These are phyloP conservation scores for Diplodia seriata DNA, from an alignment of 2,329 filamentous ascomycete species.

Conservation along the genomic window DNA sequence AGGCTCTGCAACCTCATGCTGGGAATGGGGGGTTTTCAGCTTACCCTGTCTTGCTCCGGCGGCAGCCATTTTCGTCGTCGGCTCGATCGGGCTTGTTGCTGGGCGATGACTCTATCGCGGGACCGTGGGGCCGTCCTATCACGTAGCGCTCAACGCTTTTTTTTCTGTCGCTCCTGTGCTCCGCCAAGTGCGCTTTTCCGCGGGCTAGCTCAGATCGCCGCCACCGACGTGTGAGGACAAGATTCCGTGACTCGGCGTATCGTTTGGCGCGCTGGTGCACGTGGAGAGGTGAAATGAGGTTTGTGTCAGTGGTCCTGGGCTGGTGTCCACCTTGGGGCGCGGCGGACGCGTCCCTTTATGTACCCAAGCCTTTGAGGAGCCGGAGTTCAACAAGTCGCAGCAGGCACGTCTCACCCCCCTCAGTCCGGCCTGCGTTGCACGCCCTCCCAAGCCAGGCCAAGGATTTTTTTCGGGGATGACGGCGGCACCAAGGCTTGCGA, in stretches of 20 bases:
- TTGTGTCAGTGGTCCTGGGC: not conserved
- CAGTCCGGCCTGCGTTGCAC: constrained; percentile 9
- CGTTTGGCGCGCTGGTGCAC: constrained; percentile 9
- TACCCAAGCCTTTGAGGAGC: constrained; percentile 11
- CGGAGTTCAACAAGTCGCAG: constrained; percentile 30
- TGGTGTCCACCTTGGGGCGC: not conserved
- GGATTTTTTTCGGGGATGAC: constrained; percentile 27
- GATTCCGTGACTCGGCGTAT: constrained; percentile 16
- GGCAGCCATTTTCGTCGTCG: constrained; percentile 8
- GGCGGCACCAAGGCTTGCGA: not conserved
- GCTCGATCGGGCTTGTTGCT: not conserved
- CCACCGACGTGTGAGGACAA: constrained; percentile 2
- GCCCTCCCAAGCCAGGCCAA: constrained; percentile 22
- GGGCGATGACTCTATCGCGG: constrained; percentile 29
- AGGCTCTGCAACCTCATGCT: constrained; percentile 18
- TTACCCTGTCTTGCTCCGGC: constrained; percentile 23
- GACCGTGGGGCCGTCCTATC: constrained; percentile 23
- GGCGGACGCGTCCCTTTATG: constrained; percentile 21
- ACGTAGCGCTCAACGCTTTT: constrained; percentile 29
- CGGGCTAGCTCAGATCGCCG: constrained; percentile 16
- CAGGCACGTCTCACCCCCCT: constrained; percentile 22
- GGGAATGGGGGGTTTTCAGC: not conserved
- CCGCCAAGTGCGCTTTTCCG: constrained; percentile 18
- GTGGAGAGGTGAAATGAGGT: constrained; percentile 16
- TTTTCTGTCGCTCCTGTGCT: constrained; percentile 10